phyloP scores from a whole-genome alignment of 2,329 filamentous ascomycete genomes.

The Chrysosporium queenslandicum region DNA sequence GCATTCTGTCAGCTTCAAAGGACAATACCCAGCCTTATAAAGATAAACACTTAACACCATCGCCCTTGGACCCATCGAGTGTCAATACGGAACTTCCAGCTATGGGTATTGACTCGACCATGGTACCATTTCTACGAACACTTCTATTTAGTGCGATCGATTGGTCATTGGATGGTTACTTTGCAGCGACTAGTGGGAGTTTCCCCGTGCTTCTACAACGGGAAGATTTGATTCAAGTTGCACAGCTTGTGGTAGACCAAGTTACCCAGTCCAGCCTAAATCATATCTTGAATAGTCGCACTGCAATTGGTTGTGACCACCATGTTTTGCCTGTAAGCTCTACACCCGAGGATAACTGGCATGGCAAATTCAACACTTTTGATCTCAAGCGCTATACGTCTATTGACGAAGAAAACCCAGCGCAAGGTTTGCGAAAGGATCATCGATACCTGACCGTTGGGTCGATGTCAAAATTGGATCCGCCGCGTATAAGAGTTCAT shows the following conservation, averaged over 20 bases:
- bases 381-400: conserved; percentile 31
- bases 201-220: conserved; percentile 27
- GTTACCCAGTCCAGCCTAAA: conserved; percentile 37
- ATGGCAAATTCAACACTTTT: conserved; percentile 18
- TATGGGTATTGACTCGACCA: neutral
- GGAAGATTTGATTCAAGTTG: conserved; percentile 32
- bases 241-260: conserved; percentile 36
- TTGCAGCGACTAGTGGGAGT: conserved; percentile 28
- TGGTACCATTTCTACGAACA: conserved; percentile 11
- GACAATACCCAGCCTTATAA: conserved; percentile 14
- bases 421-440: conserved; percentile 26
- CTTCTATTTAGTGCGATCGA: conserved; percentile 33
- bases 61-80: neutral
- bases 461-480: conserved; percentile 36
- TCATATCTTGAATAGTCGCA: conserved; percentile 25
- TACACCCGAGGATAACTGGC: neutral
- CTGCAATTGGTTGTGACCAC: neutral
- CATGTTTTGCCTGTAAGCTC: neutral
- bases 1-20: conserved; percentile 24
- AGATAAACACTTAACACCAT: conserved; percentile 1
- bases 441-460: conserved; percentile 16
- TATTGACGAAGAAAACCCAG: conserved; percentile 16
- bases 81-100: neutral
- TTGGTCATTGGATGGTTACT: conserved; percentile 33
- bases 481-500: conserved; percentile 46